phyloP scores from a whole-genome alignment of 257 asterid species.

The Ocimum tenuiflorum region DNA sequence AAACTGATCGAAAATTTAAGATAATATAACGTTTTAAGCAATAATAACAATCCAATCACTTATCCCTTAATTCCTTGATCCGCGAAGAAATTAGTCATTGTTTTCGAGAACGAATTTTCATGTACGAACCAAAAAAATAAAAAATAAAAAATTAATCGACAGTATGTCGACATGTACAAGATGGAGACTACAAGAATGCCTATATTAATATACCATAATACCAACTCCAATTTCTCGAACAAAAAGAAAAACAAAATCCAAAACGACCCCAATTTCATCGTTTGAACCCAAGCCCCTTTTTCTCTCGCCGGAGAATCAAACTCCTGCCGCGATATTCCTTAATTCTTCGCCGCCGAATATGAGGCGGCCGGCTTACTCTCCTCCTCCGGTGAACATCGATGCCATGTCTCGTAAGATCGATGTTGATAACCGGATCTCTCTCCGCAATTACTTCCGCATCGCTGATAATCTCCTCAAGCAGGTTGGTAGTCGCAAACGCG shows the following conservation, averaged over 20 bases:
- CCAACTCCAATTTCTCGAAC: too few species aligned
- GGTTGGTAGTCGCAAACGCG: slow-evolving; percentile 33
- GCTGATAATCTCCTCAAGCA: slow-evolving; percentile 88
- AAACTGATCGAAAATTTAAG: too few species aligned
- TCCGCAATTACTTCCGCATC: slow-evolving; percentile 77
- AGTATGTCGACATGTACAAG: too few species aligned
- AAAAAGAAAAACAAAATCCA: too few species aligned
- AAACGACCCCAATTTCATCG: slow-evolving; percentile 23
- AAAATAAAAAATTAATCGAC: too few species aligned
- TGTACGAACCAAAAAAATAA: too few species aligned
- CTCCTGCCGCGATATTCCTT: not conserved
- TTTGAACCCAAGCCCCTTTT: not conserved
- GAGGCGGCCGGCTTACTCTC: slow-evolving; percentile 59
- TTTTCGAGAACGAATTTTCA: too few species aligned
- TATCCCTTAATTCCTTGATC: too few species aligned
- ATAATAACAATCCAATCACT: too few species aligned
- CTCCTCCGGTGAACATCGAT: slow-evolving; percentile 39
- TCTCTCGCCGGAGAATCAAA: slow-evolving; percentile 19
- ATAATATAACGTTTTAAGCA: too few species aligned
- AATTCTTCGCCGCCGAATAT: slow-evolving; percentile 29
- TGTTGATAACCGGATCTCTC: slow-evolving; percentile 73
- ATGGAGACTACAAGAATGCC: too few species aligned
- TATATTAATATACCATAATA: not conserved
- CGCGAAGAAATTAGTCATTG: too few species aligned
- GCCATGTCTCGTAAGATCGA: slow-evolving; percentile 39